Percentiles rank a stretch among this genome's conserved stretches.
Conservation (phyloP, 1,139 yeast genomes). For the Ogataea hybrid region DNA sequence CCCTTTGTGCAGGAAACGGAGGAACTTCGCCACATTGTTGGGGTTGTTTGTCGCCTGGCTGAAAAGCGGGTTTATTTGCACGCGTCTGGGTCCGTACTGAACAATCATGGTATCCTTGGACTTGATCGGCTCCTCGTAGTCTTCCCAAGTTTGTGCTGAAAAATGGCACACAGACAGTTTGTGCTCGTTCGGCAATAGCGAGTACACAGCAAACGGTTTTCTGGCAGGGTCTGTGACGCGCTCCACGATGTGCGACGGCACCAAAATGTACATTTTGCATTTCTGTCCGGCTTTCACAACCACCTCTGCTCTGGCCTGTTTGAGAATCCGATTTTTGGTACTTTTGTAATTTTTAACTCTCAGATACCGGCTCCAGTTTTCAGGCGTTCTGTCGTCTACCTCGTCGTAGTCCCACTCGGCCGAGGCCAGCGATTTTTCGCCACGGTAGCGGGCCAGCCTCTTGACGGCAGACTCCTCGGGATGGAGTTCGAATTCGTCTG, state of each 20-base stretch:
- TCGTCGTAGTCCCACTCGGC: conserved; percentile 91
- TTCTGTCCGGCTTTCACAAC: conserved; percentile 67
- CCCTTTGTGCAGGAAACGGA: conserved; percentile 83
- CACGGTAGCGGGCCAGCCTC: conserved; percentile 74
- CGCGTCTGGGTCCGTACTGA: conserved; percentile 92
- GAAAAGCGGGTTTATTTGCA: conserved; percentile 79
- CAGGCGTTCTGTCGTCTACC: conserved; percentile 65
- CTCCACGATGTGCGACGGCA: conserved; percentile 52
- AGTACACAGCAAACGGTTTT: conserved; percentile 63
- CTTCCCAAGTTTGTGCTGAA: conserved; percentile 85
- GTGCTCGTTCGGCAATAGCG: conserved; percentile 82
- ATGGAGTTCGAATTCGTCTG: conserved; percentile 87
- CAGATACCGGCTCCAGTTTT: conserved; percentile 72
- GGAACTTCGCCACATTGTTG: conserved; percentile 85
- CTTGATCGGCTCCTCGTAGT: conserved; percentile 77
- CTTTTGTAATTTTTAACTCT: conserved; percentile 78
- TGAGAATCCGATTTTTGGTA: conserved; percentile 66
- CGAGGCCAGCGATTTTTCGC: conserved; percentile 76
- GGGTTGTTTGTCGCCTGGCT: conserved; percentile 75
- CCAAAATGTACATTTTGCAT: conserved; percentile 58
- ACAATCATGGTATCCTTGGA: conserved; percentile 77
- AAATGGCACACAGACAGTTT: conserved; percentile 81
- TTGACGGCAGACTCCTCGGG: conserved; percentile 78
- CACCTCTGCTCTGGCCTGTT: conserved; percentile 57
- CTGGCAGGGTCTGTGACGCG: conserved; percentile 38